Evolutionary conservation across 2,329 filamentous ascomycete species (phyloP).

Genomic region (Anisogramma anomala): DNA sequence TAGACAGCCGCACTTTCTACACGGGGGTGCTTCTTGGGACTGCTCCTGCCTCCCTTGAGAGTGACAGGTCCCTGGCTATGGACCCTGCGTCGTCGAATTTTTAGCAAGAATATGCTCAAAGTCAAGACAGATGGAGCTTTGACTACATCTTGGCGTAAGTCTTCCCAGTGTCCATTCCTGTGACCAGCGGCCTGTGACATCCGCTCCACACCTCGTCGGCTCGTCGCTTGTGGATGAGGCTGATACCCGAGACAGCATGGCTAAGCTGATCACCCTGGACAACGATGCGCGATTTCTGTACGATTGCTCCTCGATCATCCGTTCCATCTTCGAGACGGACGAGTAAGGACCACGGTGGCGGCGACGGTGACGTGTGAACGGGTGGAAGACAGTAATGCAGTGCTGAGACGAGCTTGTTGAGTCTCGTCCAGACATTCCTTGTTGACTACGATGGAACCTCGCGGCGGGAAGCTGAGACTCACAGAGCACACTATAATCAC

Average conservation of each 20-base stretch:
- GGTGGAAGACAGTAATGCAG: no score
- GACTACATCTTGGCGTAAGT: constrained; percentile 22
- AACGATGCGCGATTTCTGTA: constrained; percentile 17
- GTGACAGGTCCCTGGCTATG: constrained; percentile 19
- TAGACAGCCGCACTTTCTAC: constrained; percentile 20
- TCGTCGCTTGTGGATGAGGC: background rate
- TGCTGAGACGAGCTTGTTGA: no score
- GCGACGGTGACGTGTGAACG: background rate
- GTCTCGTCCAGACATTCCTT: no score
- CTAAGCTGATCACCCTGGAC: constrained; percentile 19
- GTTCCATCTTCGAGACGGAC: constrained; percentile 18
- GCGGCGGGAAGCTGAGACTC: no score
- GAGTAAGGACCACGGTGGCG: background rate
- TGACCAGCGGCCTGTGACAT: no score
- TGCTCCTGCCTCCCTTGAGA: constrained; percentile 18
- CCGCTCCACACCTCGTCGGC: background rate
- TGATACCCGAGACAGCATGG: constrained; percentile 17
- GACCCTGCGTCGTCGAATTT: constrained; percentile 16
- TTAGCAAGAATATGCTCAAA: constrained; percentile 18
- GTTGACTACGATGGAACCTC: no score
- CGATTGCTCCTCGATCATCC: constrained; percentile 21
- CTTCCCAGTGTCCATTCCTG: background rate
- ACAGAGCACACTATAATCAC: no score
- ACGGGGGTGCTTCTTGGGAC: constrained; percentile 18
- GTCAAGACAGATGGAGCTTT: constrained; percentile 17